Evolutionary conservation across 495 filamentous ascomycete genomes (phyloP).

Genomic region (Penicillium herquei): DNA sequence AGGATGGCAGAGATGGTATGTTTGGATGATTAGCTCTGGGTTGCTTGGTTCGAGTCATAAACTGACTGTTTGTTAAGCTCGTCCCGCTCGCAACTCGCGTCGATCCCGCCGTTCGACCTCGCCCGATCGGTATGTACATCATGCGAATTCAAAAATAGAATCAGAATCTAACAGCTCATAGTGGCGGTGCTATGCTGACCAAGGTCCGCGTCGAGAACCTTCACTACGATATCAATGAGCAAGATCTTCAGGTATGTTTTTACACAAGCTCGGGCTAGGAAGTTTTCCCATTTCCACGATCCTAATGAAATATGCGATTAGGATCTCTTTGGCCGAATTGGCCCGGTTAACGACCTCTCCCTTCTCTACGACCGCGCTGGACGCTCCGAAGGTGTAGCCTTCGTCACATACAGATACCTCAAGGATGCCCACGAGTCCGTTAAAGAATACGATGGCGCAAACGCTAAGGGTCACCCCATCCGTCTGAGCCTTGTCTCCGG

Average conservation of each 20-base stretch:
- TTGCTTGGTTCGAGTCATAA: slow-evolving; percentile 6
- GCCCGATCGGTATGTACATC: slow-evolving; percentile 46
- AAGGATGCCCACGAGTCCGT: slow-evolving; percentile 74
- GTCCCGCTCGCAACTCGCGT: slow-evolving; percentile 40
- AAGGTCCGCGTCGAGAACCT: slow-evolving; percentile 88
- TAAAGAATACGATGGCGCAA: slow-evolving; percentile 81
- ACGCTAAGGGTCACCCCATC: slow-evolving; percentile 91
- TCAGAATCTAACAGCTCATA: slow-evolving; percentile 11
- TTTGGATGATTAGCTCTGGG: slow-evolving; percentile 12
- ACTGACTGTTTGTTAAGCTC: slow-evolving; percentile 31
- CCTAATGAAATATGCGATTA: slow-evolving; percentile 27
- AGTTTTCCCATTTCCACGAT: background rate
- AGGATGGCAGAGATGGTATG: slow-evolving; percentile 58
- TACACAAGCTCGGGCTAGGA: background rate
- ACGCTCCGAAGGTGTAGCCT: slow-evolving; percentile 83
- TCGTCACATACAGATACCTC: slow-evolving; percentile 70
- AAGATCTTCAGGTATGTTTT: slow-evolving; percentile 73
- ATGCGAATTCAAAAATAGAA: background rate
- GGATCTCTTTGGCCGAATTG: slow-evolving; percentile 81
- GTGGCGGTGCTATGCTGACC: slow-evolving; percentile 48
- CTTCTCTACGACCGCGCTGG: slow-evolving; percentile 87
- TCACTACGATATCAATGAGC: slow-evolving; percentile 89
- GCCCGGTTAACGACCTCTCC: slow-evolving; percentile 64
- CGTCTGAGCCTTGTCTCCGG: slow-evolving; percentile 66
- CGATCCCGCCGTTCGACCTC: slow-evolving; percentile 47